Percentiles rank a stretch among this genome's conserved stretches.
phyloP scores from a whole-genome alignment of 495 filamentous ascomycete genomes.

The Sordaria brevicollis region DNA sequence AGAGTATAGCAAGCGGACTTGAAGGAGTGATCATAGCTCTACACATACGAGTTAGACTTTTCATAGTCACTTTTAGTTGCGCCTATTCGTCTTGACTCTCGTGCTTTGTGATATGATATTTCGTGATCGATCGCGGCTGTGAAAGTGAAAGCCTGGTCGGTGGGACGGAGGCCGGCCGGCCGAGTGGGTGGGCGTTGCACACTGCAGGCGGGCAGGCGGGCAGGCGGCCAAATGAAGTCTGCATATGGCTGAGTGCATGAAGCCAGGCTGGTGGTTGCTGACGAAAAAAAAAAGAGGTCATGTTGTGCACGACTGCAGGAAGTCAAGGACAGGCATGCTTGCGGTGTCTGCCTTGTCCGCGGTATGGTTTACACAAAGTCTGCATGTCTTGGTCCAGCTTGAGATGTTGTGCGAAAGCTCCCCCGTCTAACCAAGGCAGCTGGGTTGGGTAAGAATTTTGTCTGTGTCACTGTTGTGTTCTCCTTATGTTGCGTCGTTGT shows the following conservation, averaged over 20 bases:
- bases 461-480: too few species aligned
- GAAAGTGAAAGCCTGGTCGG: not conserved
- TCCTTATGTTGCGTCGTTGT: too few species aligned
- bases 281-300: not conserved
- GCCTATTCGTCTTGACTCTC: too few species aligned
- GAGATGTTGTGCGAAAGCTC: not conserved
- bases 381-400: not conserved
- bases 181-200: not conserved
- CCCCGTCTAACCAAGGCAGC: not conserved
- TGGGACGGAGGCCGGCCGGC: not conserved
- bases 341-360: not conserved
- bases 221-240: not conserved
- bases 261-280: not conserved
- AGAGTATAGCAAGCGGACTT: not conserved
- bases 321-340: not conserved
- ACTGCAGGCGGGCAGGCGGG: not conserved
- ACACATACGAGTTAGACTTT: not conserved
- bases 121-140: not conserved
- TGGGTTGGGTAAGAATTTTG: not conserved
- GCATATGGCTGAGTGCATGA: not conserved
- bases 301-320: not conserved
- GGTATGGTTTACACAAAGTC: not conserved
- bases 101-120: not conserved
- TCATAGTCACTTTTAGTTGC: not conserved
- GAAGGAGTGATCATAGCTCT: not conserved